phyloP scores from a whole-genome alignment of 441 rosid species.

The Populus trichocarpa region DNA sequence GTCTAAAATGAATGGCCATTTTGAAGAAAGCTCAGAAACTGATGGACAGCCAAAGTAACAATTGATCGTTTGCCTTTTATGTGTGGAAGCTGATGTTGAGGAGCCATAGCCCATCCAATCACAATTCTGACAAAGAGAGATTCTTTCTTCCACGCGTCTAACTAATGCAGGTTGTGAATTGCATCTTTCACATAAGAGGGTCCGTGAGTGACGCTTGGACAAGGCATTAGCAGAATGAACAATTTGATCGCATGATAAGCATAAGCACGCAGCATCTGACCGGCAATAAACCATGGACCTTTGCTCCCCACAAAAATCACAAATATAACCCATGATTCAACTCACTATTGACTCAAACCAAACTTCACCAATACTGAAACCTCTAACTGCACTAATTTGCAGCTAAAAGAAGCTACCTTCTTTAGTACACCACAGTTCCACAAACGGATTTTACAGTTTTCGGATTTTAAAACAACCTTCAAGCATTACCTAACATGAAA shows the following conservation, averaged over 20 bases:
- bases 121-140: slow-evolving; percentile 92
- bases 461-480: background rate
- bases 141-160: slow-evolving; percentile 71
- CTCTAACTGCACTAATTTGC: slow-evolving; percentile 9
- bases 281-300: slow-evolving; percentile 89
- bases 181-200: slow-evolving; percentile 88
- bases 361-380: slow-evolving; percentile 15
- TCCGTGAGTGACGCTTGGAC: slow-evolving; percentile 85
- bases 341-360: slow-evolving; percentile 2
- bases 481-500: background rate
- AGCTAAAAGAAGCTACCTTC: slow-evolving; percentile 13
- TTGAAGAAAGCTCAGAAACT: slow-evolving; percentile 75
- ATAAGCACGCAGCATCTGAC: slow-evolving; percentile 89
- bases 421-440: background rate
- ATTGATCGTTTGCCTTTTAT: slow-evolving; percentile 74
- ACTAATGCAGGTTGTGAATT: slow-evolving; percentile 75
- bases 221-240: slow-evolving; percentile 97
- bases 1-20: slow-evolving; percentile 75
- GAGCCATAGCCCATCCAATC: slow-evolving; percentile 77
- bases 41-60: slow-evolving; percentile 96
- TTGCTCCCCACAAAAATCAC: slow-evolving; percentile 93
- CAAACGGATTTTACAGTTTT: slow-evolving; percentile 19
- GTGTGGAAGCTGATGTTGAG: slow-evolving; percentile 39
- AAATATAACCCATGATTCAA: slow-evolving; percentile 71
- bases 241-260: slow-evolving; percentile 88